Evolutionary conservation across 352 stramenopile genomes (phyloP).

Genomic region (Pythium myriotylum): DNA sequence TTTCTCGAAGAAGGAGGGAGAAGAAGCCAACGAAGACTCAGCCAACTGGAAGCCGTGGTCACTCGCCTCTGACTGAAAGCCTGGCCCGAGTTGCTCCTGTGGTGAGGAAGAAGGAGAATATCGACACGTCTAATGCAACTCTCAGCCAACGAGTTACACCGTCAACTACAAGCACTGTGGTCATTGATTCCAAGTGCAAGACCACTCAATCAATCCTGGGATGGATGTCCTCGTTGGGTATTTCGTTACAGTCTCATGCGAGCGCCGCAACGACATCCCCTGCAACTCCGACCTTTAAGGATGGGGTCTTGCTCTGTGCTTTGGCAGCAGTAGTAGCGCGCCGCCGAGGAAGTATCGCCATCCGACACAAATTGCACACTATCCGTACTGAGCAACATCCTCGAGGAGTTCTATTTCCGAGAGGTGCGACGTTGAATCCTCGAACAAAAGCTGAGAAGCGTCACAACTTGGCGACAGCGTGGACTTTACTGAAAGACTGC

Average conservation of each 20-base stretch:
- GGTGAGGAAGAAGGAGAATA: no score
- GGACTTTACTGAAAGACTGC: constrained; percentile 5
- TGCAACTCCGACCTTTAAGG: neutral
- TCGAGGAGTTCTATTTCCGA: constrained; percentile 1
- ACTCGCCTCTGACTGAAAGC: no score
- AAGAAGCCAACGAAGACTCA: no score
- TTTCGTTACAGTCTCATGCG: neutral
- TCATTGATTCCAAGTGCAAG: neutral
- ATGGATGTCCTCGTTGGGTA: neutral
- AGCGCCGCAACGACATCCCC: no score
- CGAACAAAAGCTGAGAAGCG: constrained; percentile 15
- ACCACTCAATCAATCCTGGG: neutral
- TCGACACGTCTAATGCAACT: no score
- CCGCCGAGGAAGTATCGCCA: constrained; percentile 10
- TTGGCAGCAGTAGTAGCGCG: constrained; percentile 10
- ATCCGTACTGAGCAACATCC: neutral
- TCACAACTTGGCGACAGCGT: constrained; percentile 12
- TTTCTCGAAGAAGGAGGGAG: no score
- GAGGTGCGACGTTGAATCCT: constrained; percentile 4
- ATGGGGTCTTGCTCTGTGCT: constrained; percentile 14
- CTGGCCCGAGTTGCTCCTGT: no score
- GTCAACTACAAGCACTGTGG: neutral
- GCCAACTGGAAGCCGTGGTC: no score
- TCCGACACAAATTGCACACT: constrained; percentile 18
- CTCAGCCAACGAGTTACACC: neutral